Evolutionary conservation across 768 basidiomycete species (phyloP).

Genomic region (Podaxis sp.): DNA sequence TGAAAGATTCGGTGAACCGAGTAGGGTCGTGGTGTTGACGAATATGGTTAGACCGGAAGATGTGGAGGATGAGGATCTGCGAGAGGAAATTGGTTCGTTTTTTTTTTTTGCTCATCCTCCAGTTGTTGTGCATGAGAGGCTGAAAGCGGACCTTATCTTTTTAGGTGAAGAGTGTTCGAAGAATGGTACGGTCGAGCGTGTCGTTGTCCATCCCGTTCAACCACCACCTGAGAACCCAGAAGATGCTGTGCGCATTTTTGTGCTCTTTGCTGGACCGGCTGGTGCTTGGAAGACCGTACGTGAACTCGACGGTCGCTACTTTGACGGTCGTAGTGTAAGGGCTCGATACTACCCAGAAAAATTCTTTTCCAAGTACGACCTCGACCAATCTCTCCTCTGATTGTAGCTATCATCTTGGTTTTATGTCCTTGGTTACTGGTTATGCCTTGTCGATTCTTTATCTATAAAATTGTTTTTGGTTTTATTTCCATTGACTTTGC

Average conservation of each 20-base stretch:
- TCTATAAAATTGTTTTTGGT: not conserved
- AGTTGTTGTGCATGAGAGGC: not conserved
- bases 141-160: not conserved
- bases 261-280: slow-evolving; percentile 85
- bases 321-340: slow-evolving; percentile 81
- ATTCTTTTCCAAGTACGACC: slow-evolving; percentile 45
- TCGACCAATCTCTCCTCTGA: slow-evolving; percentile 43
- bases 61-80: slow-evolving; percentile 78
- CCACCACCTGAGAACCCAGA: slow-evolving; percentile 63
- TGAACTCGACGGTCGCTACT: slow-evolving; percentile 90
- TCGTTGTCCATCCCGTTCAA: slow-evolving; percentile 75
- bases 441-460: not conserved
- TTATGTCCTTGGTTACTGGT: slow-evolving; percentile 10
- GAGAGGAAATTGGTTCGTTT: slow-evolving; percentile 80
- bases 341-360: slow-evolving; percentile 79
- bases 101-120: not conserved
- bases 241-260: slow-evolving; percentile 91
- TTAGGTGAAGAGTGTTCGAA: slow-evolving; percentile 88
- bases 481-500: not conserved
- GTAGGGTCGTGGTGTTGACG: slow-evolving; percentile 83
- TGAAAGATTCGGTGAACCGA: slow-evolving; percentile 84
- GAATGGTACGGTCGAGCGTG: slow-evolving; percentile 90
- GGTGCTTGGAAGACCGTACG: slow-evolving; percentile 97
- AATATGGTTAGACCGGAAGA: slow-evolving; percentile 89
- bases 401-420: slow-evolving; percentile 15